Base-by-base conservation (phyloP, 768 basidiomycete genomes). In the Pilatotrama ljubarskyi region DNA sequence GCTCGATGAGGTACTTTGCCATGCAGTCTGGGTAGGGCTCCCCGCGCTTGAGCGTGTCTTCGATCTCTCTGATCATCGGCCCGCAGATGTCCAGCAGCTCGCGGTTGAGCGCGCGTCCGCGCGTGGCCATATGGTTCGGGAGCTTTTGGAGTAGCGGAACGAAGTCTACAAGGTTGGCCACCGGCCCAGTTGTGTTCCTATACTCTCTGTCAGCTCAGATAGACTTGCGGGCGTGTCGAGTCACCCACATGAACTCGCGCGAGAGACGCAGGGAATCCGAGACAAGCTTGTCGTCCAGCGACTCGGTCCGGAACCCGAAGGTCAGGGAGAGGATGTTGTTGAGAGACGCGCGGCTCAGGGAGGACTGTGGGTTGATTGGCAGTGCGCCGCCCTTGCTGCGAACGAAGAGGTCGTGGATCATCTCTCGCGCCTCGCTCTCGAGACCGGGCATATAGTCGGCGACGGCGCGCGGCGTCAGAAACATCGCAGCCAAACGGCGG, bases 121-220 rank as follows among this genome's bases (percentile, higher is more conserved):
- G 75, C 0, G 70, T 65, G 10, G 66, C 72, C 72, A 77, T 76
- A 20, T 59, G 61, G 29, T 71, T 76, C 1, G 78, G 80, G 1
- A 81, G 47, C 40, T 65, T 65, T 38, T 80, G 80, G n/a, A 81
- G 74, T 11, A 75, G 58, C 13, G 74, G 72, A 1, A 82, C 53
- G 52, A 81, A 82, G 64, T 82, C 81, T 25, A 75, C 73, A 13
- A 76, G 47, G 58, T 82, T 82, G 1, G 80, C 77, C 25, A 76
- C 69, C 0, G 80, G 79, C 9, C 79, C 79, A 49, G 76, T 75
- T 52, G 71, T 72, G 65, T 78, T 76, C 74, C 76, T 76, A 32
- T 37, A 17, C n/a, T 22, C 8, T 17, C 32, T 5, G 37, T 32
- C 29, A 29, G 18, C 15, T 41, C 36, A n/a, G 10, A 32, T 4